A percentile compares a stretch with the other conserved stretches of the same genome.
Conservation (phyloP, 1,284 basidiomycete genomes). For the Papiliotrema fonsecae region DNA sequence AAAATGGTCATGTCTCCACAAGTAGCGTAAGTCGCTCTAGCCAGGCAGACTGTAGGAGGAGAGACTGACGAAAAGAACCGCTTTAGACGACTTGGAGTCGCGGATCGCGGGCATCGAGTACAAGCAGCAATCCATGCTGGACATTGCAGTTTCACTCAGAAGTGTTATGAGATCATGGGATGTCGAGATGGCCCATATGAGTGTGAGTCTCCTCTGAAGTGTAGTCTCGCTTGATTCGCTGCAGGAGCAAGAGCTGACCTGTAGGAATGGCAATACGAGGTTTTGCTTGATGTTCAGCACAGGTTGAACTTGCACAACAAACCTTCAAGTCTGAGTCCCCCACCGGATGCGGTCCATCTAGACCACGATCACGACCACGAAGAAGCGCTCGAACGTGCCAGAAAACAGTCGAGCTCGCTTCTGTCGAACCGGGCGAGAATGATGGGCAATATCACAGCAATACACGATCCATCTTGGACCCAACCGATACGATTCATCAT, state of each 20-base stretch:
- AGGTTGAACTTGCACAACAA: constrained; percentile 4
- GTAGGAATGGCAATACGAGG: constrained; percentile 11
- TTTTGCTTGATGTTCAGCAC: constrained; percentile 8
- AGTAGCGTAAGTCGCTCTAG: constrained; percentile 12
- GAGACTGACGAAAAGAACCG: not conserved
- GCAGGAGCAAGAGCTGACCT: not conserved
- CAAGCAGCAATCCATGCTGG: constrained; percentile 18
- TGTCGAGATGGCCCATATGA: constrained; percentile 16
- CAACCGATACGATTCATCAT: not conserved
- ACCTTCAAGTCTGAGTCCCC: not conserved
- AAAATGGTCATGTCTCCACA: constrained; percentile 4
- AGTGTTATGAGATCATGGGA: constrained; percentile 22
- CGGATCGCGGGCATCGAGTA: constrained; percentile 21
- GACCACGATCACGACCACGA: not conserved
- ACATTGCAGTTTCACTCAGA: constrained; percentile 18
- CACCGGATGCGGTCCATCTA: not conserved
- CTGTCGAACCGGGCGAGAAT: not conserved
- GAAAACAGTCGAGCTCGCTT: no score
- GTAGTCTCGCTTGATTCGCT: not conserved
- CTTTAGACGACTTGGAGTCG: constrained; percentile 14
- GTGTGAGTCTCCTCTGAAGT: constrained; percentile 9
- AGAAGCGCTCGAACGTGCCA: not conserved
- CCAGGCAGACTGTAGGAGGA: not conserved
- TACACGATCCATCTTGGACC: not conserved
- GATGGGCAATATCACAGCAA: not conserved